A percentile compares a stretch with the other conserved stretches of the same genome.
These are phyloP conservation scores for Botrytis byssoidea DNA, from an alignment of 2,329 filamentous ascomycete genomes.

Conservation along the genomic window DNA sequence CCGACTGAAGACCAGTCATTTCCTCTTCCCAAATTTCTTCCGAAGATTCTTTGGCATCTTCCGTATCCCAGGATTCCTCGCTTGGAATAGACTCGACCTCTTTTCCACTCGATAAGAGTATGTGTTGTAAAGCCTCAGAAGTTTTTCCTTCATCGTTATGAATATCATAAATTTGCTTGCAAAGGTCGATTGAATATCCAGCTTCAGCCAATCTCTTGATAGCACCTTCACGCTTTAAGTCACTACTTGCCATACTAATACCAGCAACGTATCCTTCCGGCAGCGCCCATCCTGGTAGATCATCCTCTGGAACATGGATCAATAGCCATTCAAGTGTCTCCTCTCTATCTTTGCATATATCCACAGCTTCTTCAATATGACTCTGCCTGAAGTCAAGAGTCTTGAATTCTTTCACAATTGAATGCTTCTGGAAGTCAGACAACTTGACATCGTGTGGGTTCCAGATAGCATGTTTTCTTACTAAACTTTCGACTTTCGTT, in stretches of 20 bases:
- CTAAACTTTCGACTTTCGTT: constrained; percentile 72
- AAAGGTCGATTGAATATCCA: constrained; percentile 84
- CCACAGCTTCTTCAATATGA: constrained; percentile 84
- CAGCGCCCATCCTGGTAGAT: constrained; percentile 87
- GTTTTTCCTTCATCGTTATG: constrained; percentile 71
- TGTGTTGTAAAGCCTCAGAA: constrained; percentile 74
- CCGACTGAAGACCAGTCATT: constrained; percentile 76
- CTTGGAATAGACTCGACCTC: constrained; percentile 39
- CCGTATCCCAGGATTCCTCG: constrained; percentile 39
- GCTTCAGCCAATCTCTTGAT: constrained; percentile 78
- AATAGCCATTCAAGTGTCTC: constrained; percentile 95
- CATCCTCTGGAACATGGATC: constrained; percentile 95
- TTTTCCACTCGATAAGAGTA: constrained; percentile 55
- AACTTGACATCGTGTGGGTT: constrained; percentile 76
- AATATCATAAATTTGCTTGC: constrained; percentile 71
- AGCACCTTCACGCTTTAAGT: constrained; percentile 76
- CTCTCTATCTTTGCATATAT: constrained; percentile 85
- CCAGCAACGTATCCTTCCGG: constrained; percentile 91
- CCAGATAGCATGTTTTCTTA: constrained; percentile 80
- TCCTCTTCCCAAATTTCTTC: constrained; percentile 82
- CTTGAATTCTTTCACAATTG: constrained; percentile 69
- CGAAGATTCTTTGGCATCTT: constrained; percentile 49
- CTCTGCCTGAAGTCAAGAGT: constrained; percentile 84
- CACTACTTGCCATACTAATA: constrained; percentile 78
- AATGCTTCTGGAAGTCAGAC: constrained; percentile 52